Base-by-base conservation (phyloP, 78 protist species). In the Tieghemostelium lacteum region DNA sequence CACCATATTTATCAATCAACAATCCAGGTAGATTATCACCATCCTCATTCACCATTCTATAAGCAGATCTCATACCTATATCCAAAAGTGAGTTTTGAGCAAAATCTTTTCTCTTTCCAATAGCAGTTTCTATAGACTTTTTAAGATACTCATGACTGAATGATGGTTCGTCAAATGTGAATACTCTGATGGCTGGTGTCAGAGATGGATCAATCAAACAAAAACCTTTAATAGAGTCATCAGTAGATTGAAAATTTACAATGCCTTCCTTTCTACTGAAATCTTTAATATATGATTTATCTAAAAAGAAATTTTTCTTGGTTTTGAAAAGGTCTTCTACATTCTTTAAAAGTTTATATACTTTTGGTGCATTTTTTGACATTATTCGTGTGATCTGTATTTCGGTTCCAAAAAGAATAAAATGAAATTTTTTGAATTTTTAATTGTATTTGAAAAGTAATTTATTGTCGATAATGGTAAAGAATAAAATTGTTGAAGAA, bases 1-100 rank as follows among this genome's bases (percentile, higher is more conserved):
- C 76, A 20, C 50, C 88, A 40, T 12, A 78, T 31, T 55, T 75
- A 55, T 78, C 88, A 55, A 66, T 61, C 0, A 52, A 36, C 20
- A 78, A 29, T 39, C 52, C 74, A 17, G 88, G 74, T 57, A 78
- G 20, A 54, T 73, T 73, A 78, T 78, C 88, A 19, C 75, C 73
- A 50, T 58, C 64, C 31, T 78, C 76, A 67, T 78, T 78, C 2
- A 78, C 57, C 29, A 78, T 26, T 57, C 88, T 64, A 10, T 78
- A 78, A 7, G 88, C 88, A 24, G 88, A 58, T 1, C 66, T 67
- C 26, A 26, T 14, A 26, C 69, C 60, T 33, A 78, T 78, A 67
- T 78, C 88, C 0, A 78, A 28, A 36, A 40, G 49, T 36, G 52
- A 49, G 19, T 50, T 42, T 19, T 67, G 33, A 26, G 63, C 19